Evolutionary conservation across 2,329 filamentous ascomycete species (phyloP), one percentile per base, ranked within the genome.

Genomic region (Cercospora sp.): DNA sequence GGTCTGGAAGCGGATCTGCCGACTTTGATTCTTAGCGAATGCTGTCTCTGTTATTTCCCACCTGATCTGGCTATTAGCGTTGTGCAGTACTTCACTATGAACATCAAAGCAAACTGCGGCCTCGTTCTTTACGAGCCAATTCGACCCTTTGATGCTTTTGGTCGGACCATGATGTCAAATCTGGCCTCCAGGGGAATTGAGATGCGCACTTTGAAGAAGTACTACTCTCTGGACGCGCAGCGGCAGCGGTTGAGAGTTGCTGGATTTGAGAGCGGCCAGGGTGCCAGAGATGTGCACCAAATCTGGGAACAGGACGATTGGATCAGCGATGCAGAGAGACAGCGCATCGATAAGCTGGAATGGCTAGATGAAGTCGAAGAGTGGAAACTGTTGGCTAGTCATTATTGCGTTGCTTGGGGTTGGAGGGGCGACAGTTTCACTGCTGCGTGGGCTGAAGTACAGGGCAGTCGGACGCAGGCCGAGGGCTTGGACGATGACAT

Each of bases 361-460:
- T 93, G 95, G 75, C 80, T 99, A 70, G 95, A 99, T 80, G 95
- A 99, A 80, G 86, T 97, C 26, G 95, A 99, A 80, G 95, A 99
- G 81, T 96, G 95, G 91, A 85, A 90, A 75, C 80, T 99, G 73
- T 80, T 99, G 73, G 92, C 93, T 0, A 87, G 86, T 71, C 95
- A 99, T 83, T 99, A 99, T 76, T 89, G 94, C 71, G 86, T 99
- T 53, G 89, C 89, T 3, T 98, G 94, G 94, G 95, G 90, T 1
- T 96, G 91, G 87, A 89, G 87, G 73, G 87, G 68, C 1, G 69
- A 74, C 13, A 57, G 60, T 8, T 74, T 76, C 59, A 61, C 53
- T 3, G 42, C 70, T 12, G 73, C 74, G 1, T 77, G 75, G 75
- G 36, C 53, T 26, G 65, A 60, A n/a, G 60, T 76, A 18, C 60